These are phyloP conservation scores for Vitellaria paradoxa DNA, from an alignment of 179 eudicot species.

Conservation along the genomic window DNA sequence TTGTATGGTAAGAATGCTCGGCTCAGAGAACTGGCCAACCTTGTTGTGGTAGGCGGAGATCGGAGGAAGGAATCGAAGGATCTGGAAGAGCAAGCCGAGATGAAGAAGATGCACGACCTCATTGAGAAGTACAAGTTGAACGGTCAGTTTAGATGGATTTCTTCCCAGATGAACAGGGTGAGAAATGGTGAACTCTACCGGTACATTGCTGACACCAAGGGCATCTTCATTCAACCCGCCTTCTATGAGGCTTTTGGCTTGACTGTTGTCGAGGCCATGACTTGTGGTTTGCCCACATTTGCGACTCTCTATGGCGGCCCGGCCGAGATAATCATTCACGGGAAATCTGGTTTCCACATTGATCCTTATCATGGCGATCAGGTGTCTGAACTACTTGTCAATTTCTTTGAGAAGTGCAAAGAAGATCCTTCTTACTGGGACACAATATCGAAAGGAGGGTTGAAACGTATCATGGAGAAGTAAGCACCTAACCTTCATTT, in stretches of 20 bases:
- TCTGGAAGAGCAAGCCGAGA: constrained; percentile 72
- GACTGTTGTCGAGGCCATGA: constrained; percentile 62
- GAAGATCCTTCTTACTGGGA: constrained; percentile 54
- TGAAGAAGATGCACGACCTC: constrained; percentile 57
- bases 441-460: constrained; percentile 40
- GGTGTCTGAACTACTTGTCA: constrained; percentile 32
- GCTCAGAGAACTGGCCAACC: constrained; percentile 70
- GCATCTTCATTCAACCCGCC: constrained; percentile 73
- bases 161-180: constrained; percentile 66
- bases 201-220: constrained; percentile 70
- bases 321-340: constrained; percentile 51
- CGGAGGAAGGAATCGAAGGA: constrained; percentile 80
- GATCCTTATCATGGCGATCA: constrained; percentile 56
- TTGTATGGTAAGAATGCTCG: constrained; percentile 68
- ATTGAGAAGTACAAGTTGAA: constrained; percentile 43
- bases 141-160: constrained; percentile 83
- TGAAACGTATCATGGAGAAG: constrained; percentile 54
- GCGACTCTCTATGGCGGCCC: constrained; percentile 56
- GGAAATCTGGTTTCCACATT: constrained; percentile 56
- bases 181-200: constrained; percentile 84
- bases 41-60: constrained; percentile 89
- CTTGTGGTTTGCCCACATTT: constrained; percentile 53
- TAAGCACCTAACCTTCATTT: constrained; percentile 10
- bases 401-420: constrained; percentile 41
- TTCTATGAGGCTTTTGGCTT: constrained; percentile 59